phyloP scores from a whole-genome alignment of 2,329 filamentous ascomycete species.

The Neocatenulostroma microsporum region DNA sequence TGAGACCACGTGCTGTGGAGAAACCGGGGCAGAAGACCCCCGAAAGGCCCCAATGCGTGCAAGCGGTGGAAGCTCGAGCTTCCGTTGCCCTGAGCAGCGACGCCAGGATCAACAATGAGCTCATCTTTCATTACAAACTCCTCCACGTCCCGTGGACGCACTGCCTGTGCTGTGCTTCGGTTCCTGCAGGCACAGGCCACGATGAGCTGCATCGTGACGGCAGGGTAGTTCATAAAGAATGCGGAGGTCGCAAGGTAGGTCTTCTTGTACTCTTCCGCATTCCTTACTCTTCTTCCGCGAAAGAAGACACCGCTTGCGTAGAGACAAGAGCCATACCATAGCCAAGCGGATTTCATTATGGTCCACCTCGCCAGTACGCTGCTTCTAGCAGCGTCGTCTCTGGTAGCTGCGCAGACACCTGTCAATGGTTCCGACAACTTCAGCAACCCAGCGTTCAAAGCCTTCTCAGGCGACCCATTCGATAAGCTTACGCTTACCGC shows the following conservation, averaged over 20 bases:
- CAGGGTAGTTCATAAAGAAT: too few species aligned
- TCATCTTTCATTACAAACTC: conserved; percentile 3
- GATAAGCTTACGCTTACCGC: conserved; percentile 20
- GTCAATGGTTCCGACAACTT: conserved; percentile 8
- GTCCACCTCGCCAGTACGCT: conserved; percentile 10
- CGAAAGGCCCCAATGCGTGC: too few species aligned
- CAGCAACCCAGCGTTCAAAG: conserved; percentile 12
- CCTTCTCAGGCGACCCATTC: conserved; percentile 25
- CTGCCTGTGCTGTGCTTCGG: conserved; percentile 1
- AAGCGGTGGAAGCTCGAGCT: neutral
- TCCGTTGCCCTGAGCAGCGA: conserved; percentile 1
- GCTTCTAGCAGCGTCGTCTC: conserved; percentile 18
- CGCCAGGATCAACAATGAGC: neutral
- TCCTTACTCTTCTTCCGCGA: too few species aligned
- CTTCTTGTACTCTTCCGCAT: too few species aligned
- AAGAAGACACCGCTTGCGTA: too few species aligned
- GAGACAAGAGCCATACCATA: too few species aligned
- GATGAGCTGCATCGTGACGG: neutral
- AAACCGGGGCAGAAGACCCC: too few species aligned
- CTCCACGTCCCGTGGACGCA: conserved; percentile 6
- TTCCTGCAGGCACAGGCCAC: conserved; percentile 4
- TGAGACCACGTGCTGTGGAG: conserved; percentile 1
- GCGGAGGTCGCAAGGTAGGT: too few species aligned
- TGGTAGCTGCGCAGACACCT: conserved; percentile 15
- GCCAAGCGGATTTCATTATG: too few species aligned